phyloP scores from a whole-genome alignment of 2,329 filamentous ascomycete genomes.

The Xylaria sp. region DNA sequence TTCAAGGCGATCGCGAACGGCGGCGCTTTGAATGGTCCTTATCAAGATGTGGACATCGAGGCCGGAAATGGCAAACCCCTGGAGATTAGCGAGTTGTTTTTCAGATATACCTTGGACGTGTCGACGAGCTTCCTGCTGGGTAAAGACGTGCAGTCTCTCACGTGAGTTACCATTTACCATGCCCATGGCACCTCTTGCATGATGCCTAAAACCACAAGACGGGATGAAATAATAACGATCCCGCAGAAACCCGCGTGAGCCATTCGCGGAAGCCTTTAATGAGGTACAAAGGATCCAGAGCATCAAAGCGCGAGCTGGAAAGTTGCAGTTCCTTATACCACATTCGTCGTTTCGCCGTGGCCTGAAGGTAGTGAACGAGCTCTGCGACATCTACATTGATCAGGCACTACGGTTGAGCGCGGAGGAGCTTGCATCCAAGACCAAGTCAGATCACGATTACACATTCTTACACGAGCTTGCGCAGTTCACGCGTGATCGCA shows the following conservation, averaged over 20 bases:
- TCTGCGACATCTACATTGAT: conserved; percentile 83
- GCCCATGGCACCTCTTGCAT: not conserved
- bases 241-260: conserved; percentile 64
- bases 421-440: conserved; percentile 78
- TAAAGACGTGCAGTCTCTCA: conserved; percentile 73
- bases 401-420: conserved; percentile 74
- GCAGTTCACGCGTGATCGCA: conserved; percentile 77
- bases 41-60: conserved; percentile 72
- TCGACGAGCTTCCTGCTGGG: conserved; percentile 90
- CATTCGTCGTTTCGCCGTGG: conserved; percentile 70
- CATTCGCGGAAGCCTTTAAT: conserved; percentile 84
- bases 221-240: not conserved
- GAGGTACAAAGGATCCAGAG: conserved; percentile 81
- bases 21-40: conserved; percentile 66
- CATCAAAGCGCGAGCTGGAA: conserved; percentile 72
- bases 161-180: conserved; percentile 51
- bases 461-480: conserved; percentile 90
- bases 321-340: conserved; percentile 72
- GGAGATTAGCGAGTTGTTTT: conserved; percentile 81
- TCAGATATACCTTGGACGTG: conserved; percentile 85
- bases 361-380: conserved; percentile 76
- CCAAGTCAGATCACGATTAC: conserved; percentile 76
- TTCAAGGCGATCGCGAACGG: conserved; percentile 73
- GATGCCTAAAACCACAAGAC: not conserved
- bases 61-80: conserved; percentile 70